Evolutionary conservation across 495 filamentous ascomycete genomes (phyloP), one percentile per base, ranked within the genome.

Genomic region (Penicillium ucsense): DNA sequence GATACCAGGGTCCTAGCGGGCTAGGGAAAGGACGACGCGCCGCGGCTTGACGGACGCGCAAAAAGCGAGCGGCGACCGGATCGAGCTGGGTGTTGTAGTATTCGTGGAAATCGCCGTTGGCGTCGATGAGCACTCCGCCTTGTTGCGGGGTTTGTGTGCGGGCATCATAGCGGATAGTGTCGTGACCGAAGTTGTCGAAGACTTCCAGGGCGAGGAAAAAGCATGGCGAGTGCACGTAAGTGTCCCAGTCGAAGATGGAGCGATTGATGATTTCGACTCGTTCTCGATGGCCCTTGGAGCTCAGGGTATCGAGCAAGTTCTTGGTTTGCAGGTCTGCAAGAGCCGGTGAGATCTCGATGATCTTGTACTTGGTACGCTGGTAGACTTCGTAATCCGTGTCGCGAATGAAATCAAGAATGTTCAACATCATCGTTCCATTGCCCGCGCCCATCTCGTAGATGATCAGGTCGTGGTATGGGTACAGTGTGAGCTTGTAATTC

Each of bases 361-460:
- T 83, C 60, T 84, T 86, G 77, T 84, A 99, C 59, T 88, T 85
- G 3, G 92, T 99, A 31, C 92, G 85, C 48, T 84, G 82, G 72
- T 99, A 99, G 29, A 99, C 91, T 51, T 86, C 83, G 3, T 89
- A 85, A 52, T 99, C 85, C 30, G 80, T 77, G 56, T 86, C 83
- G 49, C 90, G 88, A 63, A 99, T 94, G 69, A 91, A 92, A 72
- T 99, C 90, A 43, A 99, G 76, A 48, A 97, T 89, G 64, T 99
- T 97, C 54, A 89, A 74, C 92, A 99, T 99, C 57, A 99, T 77
- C 4, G 94, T 99, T 38, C 92, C 92, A 58, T 96, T 92, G 47
- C 92, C 92, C 41, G 92, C 92, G 20, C 92, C 92, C 81, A 99
- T 89, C 64, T 99, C 92, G 76, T 96, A 99, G 58, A 99, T 95